Evolutionary conservation across 1,284 basidiomycete species (phyloP), one percentile per base, ranked within the genome.

Genomic region (Trichosporon sp.): DNA sequence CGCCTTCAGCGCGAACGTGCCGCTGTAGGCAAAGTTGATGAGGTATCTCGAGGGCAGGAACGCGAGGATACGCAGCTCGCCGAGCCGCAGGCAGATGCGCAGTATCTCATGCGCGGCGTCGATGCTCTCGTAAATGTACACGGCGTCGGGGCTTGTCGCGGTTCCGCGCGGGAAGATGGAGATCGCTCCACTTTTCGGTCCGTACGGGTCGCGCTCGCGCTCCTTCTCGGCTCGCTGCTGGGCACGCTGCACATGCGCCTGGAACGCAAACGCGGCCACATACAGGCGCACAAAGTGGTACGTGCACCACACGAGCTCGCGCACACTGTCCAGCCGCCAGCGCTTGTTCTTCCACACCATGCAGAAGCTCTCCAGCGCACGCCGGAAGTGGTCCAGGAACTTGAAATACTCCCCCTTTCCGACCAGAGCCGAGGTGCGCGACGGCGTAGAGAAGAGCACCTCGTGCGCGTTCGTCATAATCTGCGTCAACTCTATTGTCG

Each of bases 381-480:
- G 70, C 6, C 73, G 76, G 66, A 82, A 79, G 69, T 80, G 77
- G 69, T 83, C 81, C 18, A 83, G 74, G 65, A 81, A 83, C 72
- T 82, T 78, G 71, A 83, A 83, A 69, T 84, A 84, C 65, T 83
- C 83, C 23, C 83, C 83, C 62, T 83, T 79, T 38, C 78, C 75
- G 23, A 84, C 81, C 0, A 84, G 75, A 8, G 76, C 74, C 13
- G 77, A 76, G 0, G 83, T 84, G 44, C 83, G 73, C 2, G 78
- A 73, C 53, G 80, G 81, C 23, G 78, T 81, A 0, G 84, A 83
- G 70, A 83, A 84, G 38, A 84, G 72, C 12, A 83, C 81, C 70
- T 84, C 83, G 74, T 84, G 83, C 1, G 82, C 82, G 67, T 81
- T 82, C 7, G 83, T 83, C 83, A 84, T 84, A 69, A 82, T 83